phyloP scores from a whole-genome alignment of 805 yeast genomes.

The Wickerhamiella musiphila region DNA sequence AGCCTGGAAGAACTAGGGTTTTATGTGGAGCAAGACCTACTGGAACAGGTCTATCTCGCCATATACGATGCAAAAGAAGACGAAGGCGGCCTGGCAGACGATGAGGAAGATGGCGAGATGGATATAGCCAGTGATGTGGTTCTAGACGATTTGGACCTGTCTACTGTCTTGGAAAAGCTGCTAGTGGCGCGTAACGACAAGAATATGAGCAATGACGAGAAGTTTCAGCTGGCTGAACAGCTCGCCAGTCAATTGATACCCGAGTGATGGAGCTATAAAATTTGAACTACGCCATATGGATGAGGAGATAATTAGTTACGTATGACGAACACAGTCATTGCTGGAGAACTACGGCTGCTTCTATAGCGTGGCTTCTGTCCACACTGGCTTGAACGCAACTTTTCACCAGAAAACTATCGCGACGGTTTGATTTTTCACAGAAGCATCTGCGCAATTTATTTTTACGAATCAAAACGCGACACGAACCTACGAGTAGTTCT shows the following conservation, averaged over 20 bases:
- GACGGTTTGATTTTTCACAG: no score
- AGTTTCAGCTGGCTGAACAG: conserved; percentile 19
- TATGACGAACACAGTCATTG: no score
- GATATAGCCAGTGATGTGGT: conserved; percentile 1
- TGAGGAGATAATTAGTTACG: no score
- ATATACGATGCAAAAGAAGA: conserved; percentile 6
- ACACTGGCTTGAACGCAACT: no score
- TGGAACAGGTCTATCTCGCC: conserved; percentile 8
- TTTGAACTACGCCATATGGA: no score
- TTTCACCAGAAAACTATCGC: no score
- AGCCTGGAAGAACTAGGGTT: conserved; percentile 9
- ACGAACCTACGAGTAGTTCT: no score
- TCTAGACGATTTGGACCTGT: conserved; percentile 15
- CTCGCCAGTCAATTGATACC: conserved; percentile 19
- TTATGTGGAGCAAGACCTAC: conserved; percentile 17
- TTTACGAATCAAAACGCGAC: no score
- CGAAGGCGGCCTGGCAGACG: neutral
- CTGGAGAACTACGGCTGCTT: no score
- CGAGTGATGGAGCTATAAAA: neutral
- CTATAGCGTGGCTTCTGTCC: no score
- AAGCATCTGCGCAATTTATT: no score
- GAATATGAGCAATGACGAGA: conserved; percentile 17
- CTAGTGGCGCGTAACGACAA: conserved; percentile 13
- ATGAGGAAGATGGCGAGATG: neutral
- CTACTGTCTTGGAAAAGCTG: conserved; percentile 16